A percentile compares a stretch with the other conserved stretches of the same genome.
Evolutionary conservation across 2,329 filamentous ascomycete genomes (phyloP).

Genomic region (Xylaria multiplex): DNA sequence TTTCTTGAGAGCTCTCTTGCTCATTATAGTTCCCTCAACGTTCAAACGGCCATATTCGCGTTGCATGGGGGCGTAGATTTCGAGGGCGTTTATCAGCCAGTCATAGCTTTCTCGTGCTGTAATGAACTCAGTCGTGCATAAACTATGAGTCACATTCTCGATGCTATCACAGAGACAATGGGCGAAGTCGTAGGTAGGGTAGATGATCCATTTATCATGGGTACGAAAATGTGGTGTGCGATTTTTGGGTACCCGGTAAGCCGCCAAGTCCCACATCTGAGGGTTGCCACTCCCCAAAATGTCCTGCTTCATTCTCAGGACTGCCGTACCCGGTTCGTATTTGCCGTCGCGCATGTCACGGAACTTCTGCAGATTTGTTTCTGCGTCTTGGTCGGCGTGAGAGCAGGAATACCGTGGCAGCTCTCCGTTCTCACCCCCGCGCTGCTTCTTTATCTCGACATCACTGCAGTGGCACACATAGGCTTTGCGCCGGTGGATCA

Average conservation of each 20-base stretch:
- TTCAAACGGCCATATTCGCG: conserved; percentile 76
- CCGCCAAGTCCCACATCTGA: conserved; percentile 74
- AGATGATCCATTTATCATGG: too few relatives aligned
- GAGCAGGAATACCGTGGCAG: conserved; percentile 78
- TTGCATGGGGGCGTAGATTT: conserved; percentile 75
- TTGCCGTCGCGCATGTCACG: conserved; percentile 90
- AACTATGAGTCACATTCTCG: too few relatives aligned
- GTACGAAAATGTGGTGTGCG: too few relatives aligned
- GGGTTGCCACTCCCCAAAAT: not conserved
- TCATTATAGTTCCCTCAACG: conserved; percentile 84
- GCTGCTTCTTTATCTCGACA: conserved; percentile 83
- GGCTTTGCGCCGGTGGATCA: conserved; percentile 75
- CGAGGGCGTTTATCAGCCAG: too few relatives aligned
- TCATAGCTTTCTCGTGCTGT: too few relatives aligned
- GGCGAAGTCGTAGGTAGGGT: conserved; percentile 48
- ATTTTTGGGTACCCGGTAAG: too few relatives aligned
- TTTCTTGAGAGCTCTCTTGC: conserved; percentile 84
- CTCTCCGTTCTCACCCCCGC: conserved; percentile 77
- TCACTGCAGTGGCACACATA: conserved; percentile 90
- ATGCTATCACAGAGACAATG: conserved; percentile 50
- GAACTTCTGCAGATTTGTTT: conserved; percentile 84
- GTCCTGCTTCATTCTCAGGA: conserved; percentile 84
- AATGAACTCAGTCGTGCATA: too few relatives aligned
- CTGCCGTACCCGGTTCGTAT: conserved; percentile 85
- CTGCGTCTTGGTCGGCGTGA: conserved; percentile 78